These are phyloP conservation scores for Glarea lozoyensis DNA, from an alignment of 495 filamentous ascomycete genomes.

Conservation along the genomic window DNA sequence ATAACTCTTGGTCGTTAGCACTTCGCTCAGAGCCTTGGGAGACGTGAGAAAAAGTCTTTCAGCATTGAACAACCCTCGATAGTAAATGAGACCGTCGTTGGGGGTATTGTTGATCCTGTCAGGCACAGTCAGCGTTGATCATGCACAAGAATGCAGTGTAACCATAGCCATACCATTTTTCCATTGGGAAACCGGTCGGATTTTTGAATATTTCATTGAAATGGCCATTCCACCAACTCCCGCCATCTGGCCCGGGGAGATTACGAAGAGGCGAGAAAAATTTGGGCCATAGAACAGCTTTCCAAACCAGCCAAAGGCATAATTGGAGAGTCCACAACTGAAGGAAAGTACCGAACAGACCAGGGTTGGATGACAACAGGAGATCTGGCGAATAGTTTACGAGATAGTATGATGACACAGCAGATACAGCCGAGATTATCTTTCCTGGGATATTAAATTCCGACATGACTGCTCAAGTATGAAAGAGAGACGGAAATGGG, in stretches of 20 bases:
- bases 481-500: too few relatives aligned
- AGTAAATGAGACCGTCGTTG: conserved; percentile 84
- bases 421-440: conserved; percentile 7
- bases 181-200: conserved; percentile 50
- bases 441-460: conserved; percentile 13
- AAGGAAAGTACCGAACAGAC: conserved; percentile 18
- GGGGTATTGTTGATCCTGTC: conserved; percentile 58
- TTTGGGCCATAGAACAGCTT: conserved; percentile 56
- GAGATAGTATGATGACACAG: conserved; percentile 6
- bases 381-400: conserved; percentile 11
- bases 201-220: conserved; percentile 42
- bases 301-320: conserved; percentile 33
- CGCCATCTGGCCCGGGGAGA: conserved; percentile 48
- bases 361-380: conserved; percentile 14
- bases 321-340: conserved; percentile 13
- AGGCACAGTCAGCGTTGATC: conserved; percentile 6
- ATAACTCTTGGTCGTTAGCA: conserved; percentile 63
- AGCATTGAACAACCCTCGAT: conserved; percentile 56
- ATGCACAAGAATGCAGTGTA: neutral
- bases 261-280: conserved; percentile 62
- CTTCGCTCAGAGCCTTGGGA: conserved; percentile 58
- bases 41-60: conserved; percentile 61
- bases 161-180: conserved; percentile 37
- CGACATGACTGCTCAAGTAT: too few relatives aligned
- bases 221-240: conserved; percentile 42